Percentiles rank a stretch among this genome's conserved stretches.
Evolutionary conservation across 1,139 yeast species (phyloP).

Genomic region (Saccharomyces hybrid): DNA sequence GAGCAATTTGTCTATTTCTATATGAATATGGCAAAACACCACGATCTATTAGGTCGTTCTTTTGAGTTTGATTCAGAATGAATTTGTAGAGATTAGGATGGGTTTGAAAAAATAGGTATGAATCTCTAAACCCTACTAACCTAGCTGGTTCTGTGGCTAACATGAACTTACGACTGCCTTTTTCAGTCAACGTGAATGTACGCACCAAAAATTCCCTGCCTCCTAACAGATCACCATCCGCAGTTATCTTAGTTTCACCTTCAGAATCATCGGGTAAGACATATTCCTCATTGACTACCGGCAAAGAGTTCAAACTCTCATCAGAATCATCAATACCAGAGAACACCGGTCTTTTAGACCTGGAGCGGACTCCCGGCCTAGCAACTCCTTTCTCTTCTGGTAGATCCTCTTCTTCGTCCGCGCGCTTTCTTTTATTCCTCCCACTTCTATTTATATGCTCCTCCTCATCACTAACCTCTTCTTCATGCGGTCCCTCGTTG

Average conservation of each 20-base stretch:
- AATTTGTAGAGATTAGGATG: conserved; percentile 66
- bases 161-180: conserved; percentile 75
- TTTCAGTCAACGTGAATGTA: conserved; percentile 68
- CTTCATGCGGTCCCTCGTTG: conserved; percentile 4
- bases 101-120: conserved; percentile 82
- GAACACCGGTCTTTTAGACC: background rate
- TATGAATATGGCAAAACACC: conserved; percentile 84
- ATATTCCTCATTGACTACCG: conserved; percentile 70
- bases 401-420: conserved; percentile 15
- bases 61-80: conserved; percentile 69
- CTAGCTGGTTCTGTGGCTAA: conserved; percentile 94
- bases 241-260: conserved; percentile 70
- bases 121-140: conserved; percentile 89
- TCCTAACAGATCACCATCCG: conserved; percentile 59
- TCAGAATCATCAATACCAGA: conserved; percentile 27
- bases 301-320: conserved; percentile 41
- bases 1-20: conserved; percentile 5
- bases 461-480: background rate
- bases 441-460: background rate
- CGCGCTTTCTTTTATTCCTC: conserved; percentile 2
- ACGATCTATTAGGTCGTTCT: conserved; percentile 72
- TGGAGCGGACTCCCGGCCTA: background rate
- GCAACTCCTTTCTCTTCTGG: conserved; percentile 11
- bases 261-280: conserved; percentile 72
- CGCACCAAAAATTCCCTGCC: conserved; percentile 74